Evolutionary conservation across 2,329 filamentous ascomycete species (phyloP), one percentile per base, ranked within the genome.

Genomic region (Ramichloridium luteum): DNA sequence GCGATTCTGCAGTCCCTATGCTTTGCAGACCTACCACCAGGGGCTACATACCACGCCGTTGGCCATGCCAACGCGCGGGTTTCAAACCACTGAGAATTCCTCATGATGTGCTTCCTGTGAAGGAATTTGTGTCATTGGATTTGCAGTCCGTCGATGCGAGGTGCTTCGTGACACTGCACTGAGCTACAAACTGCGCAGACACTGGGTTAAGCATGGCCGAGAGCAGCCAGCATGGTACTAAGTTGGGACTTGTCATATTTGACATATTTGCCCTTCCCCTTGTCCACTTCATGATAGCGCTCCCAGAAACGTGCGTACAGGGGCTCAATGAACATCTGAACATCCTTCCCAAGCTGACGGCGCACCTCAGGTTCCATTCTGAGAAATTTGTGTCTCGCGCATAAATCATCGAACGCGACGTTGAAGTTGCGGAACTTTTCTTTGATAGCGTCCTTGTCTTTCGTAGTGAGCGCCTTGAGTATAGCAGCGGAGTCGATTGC

Each of bases 291-390:
- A 55, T 94, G 86, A 55, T 98, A 98, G 16, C 88, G 73, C 59
- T 96, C 90, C 76, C 84, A 96, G 60, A 98, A 98, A 27, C 90
- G 72, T 40, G 80, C 80, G 61, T 98, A 98, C 10, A 98, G 68
- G 33, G 88, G 86, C 60, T 96, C 88, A 34, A 98, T 77, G 61
- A 93, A 83, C 47, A 78, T 77, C 55, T 90, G 83, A 41, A 96
- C 78, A 51, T 94, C 86, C 47, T 78, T 76, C 11, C 75, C 77
- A 48, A 96, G 71, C 58, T 80, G 74, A 40, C 74, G 70, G 26
- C 84, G 73, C 17, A 96, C 88, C 54, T 96, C 88, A 14, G 74
- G 73, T 61, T 98, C 90, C 82, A 96, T 93, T 48, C 68, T 77
- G 49, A 83, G 81, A 16, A 69, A 65, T 60, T 85, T 90, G 61